A percentile compares a stretch with the other conserved stretches of the same genome.
Conservation (phyloP, 83 land plant species). For the Picea mariana region DNA sequence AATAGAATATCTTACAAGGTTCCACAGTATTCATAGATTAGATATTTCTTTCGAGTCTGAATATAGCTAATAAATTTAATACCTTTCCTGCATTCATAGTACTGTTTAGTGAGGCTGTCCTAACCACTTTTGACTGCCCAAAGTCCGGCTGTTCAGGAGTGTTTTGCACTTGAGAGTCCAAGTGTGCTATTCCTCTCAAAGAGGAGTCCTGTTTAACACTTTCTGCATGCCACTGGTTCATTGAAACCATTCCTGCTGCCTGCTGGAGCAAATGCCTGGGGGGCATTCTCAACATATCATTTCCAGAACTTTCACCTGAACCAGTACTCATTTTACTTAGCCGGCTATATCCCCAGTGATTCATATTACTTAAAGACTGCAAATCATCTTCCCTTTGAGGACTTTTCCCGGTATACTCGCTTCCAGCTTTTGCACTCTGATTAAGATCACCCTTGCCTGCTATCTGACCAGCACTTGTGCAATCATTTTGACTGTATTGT, state of each 20-base stretch:
- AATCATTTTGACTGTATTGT: slow-evolving; percentile 11
- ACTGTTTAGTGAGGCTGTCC: slow-evolving; percentile 15
- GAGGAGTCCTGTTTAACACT: not conserved
- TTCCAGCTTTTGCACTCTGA: slow-evolving; percentile 19
- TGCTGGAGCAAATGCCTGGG: slow-evolving; percentile 8
- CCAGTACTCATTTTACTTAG: slow-evolving; percentile 7
- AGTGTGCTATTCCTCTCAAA: not conserved
- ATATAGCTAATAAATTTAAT: not conserved
- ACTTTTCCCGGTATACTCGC: slow-evolving; percentile 5
- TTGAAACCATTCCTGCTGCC: not conserved
- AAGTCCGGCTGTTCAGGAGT: slow-evolving; percentile 19
- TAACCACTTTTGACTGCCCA: slow-evolving; percentile 24
- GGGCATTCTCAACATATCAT: slow-evolving; percentile 3
- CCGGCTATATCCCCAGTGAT: slow-evolving; percentile 13
- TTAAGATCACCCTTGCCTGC: slow-evolving; percentile 3
- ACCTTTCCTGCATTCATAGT: slow-evolving; percentile 32
- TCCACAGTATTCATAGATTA: not conserved
- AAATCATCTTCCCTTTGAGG: slow-evolving; percentile 8
- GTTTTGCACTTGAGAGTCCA: slow-evolving; percentile 10
- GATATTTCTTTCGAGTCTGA: not conserved
- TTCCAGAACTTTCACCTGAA: not conserved
- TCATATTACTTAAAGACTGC: slow-evolving; percentile 6
- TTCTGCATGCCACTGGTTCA: slow-evolving; percentile 17
- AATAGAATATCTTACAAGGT: not conserved
- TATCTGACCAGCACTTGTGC: not conserved